Evolutionary conservation across 192 early-diverging fungal genomes (phyloP).

Genomic region (Diversispora epigaea): DNA sequence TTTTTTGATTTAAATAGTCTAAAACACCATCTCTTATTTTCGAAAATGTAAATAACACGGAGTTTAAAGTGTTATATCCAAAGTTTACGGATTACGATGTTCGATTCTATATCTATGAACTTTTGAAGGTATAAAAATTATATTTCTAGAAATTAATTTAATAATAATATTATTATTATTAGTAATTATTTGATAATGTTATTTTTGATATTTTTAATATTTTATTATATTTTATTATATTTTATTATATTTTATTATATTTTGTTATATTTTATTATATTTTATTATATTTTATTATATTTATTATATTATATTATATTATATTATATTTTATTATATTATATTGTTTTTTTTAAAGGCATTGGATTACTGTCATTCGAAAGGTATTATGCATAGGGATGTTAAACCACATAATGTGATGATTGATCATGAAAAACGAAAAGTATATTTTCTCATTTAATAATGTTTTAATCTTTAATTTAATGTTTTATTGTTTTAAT

Average conservation of each 20-base stretch:
- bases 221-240: too few species aligned
- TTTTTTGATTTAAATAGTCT: too few species aligned
- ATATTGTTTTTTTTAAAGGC: conserved; percentile 54
- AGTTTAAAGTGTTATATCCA: conserved; percentile 96
- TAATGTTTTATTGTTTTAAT: too few species aligned
- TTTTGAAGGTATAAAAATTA: conserved; percentile 78
- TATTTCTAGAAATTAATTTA: too few species aligned
- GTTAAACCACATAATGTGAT: conserved; percentile 99
- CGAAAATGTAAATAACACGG: conserved; percentile 96
- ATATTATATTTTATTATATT: too few species aligned
- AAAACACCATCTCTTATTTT: conserved; percentile 97
- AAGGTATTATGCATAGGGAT: conserved; percentile 99
- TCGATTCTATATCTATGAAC: conserved; percentile 94
- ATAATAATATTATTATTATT: too few species aligned
- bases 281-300: too few species aligned
- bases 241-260: too few species aligned
- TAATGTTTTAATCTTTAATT: not conserved
- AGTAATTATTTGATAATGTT: too few species aligned
- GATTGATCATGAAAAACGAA: conserved; percentile 97
- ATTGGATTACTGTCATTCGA: conserved; percentile 95
- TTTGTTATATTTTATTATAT: not conserved
- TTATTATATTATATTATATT: too few species aligned
- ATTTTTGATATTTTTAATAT: too few species aligned
- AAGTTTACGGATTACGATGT: conserved; percentile 93
- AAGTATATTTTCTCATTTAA: conserved; percentile 41